phyloP scores from a whole-genome alignment of 2,329 filamentous ascomycete genomes.

The Tolypocladium pustulatum region DNA sequence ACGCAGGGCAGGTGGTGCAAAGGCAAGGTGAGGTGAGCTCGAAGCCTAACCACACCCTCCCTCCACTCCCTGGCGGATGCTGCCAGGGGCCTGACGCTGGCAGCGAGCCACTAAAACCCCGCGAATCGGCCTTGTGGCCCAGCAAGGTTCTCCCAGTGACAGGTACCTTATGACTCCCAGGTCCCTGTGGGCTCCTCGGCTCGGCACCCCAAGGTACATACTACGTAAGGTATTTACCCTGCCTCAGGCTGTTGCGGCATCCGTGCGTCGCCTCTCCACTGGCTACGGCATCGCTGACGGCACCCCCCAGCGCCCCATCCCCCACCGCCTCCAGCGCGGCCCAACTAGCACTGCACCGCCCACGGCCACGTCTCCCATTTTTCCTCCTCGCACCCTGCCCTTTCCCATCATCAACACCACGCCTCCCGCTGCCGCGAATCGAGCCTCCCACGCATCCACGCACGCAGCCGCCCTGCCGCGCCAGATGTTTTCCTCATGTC shows the following conservation, averaged over 20 bases:
- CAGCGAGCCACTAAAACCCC: slow-evolving; percentile 18
- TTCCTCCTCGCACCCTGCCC: slow-evolving; percentile 6
- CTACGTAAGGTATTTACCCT: too few relatives aligned
- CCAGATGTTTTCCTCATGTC: slow-evolving; percentile 52
- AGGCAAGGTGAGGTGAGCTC: neutral
- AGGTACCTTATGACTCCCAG: neutral
- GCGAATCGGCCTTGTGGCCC: slow-evolving; percentile 17
- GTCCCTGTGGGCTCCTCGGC: neutral
- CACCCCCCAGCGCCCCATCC: neutral
- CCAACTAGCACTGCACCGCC: slow-evolving; percentile 1
- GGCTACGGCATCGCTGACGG: too few relatives aligned
- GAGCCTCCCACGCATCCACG: slow-evolving; percentile 8
- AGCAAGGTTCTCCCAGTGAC: slow-evolving; percentile 8
- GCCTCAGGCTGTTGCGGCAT: too few relatives aligned
- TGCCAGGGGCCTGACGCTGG: neutral
- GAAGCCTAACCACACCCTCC: neutral
- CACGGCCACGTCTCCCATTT: slow-evolving; percentile 1
- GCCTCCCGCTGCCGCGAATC: slow-evolving; percentile 12
- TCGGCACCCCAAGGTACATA: too few relatives aligned
- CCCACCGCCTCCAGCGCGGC: neutral
- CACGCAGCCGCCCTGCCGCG: slow-evolving; percentile 15
- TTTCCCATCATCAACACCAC: slow-evolving; percentile 8
- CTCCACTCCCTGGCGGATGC: neutral
- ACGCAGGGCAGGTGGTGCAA: neutral
- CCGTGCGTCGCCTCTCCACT: too few relatives aligned